Conservation (phyloP, 495 filamentous ascomycete species). For the Cudoniella acicularis region DNA sequence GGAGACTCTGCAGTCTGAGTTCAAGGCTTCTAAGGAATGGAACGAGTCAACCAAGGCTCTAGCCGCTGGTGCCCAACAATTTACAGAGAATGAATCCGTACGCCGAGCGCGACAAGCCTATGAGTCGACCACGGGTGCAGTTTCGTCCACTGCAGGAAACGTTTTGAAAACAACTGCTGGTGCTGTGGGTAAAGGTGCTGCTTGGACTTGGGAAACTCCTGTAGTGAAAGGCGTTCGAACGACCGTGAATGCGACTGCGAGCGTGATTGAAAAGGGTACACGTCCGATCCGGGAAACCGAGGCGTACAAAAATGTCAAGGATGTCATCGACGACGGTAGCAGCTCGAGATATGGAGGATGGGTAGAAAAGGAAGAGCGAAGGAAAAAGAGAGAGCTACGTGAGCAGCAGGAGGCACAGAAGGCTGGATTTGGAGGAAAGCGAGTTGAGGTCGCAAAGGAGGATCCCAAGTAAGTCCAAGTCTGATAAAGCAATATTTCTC, state of each 20-base stretch:
- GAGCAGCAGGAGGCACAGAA: slow-evolving; percentile 61
- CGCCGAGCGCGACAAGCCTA: slow-evolving; percentile 83
- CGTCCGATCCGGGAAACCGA: slow-evolving; percentile 90
- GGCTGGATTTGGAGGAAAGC: slow-evolving; percentile 35
- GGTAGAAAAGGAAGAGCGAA: slow-evolving; percentile 91
- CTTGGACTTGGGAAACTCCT: slow-evolving; percentile 95
- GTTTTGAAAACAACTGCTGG: slow-evolving; percentile 81
- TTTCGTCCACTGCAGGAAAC: slow-evolving; percentile 65
- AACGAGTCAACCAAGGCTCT: slow-evolving; percentile 96
- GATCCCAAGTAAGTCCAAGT: slow-evolving; percentile 73
- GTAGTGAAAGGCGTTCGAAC: slow-evolving; percentile 90
- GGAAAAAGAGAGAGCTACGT: slow-evolving; percentile 66
- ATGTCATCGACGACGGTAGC: slow-evolving; percentile 95
- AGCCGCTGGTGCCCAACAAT: slow-evolving; percentile 79
- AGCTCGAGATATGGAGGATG: slow-evolving; percentile 95
- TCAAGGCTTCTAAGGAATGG: slow-evolving; percentile 98
- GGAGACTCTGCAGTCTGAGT: slow-evolving; percentile 86
- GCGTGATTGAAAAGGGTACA: slow-evolving; percentile 86
- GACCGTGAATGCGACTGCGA: slow-evolving; percentile 78
- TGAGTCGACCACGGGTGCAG: slow-evolving; percentile 72
- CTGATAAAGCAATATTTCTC: neutral
- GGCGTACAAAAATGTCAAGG: slow-evolving; percentile 89
- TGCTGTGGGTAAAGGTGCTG: slow-evolving; percentile 81
- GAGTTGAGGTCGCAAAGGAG: slow-evolving; percentile 60
- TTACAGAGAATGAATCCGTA: slow-evolving; percentile 92